Conservation (phyloP, 2,329 filamentous ascomycete species). For the Stachybotrys chlorohalonatus region DNA sequence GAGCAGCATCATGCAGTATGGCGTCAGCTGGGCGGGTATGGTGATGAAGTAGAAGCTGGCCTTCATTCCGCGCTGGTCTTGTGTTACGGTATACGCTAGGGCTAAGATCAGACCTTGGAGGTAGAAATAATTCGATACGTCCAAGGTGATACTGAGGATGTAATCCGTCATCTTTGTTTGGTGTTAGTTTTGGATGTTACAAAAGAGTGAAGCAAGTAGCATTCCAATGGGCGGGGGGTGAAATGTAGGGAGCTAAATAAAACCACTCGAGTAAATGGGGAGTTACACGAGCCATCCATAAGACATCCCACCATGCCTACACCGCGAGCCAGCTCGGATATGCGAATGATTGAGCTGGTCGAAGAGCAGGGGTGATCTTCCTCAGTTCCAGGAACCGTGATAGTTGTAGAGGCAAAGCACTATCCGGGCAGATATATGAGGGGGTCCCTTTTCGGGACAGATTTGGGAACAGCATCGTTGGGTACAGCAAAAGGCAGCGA, state of each 20-base stretch:
- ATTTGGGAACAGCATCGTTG: neutral
- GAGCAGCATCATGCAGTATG: conserved; percentile 68
- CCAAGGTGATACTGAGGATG: conserved; percentile 5
- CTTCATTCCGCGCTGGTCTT: conserved; percentile 72
- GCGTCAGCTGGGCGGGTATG: conserved; percentile 73
- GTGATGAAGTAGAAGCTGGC: conserved; percentile 74
- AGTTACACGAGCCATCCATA: conserved; percentile 59
- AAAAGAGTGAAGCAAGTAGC: conserved; percentile 5
- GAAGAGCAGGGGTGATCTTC: conserved; percentile 66
- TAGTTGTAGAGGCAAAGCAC: conserved; percentile 55
- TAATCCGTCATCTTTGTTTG: neutral
- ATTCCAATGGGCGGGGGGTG: conserved; percentile 11
- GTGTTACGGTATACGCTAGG: conserved; percentile 73
- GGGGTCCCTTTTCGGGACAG: conserved; percentile 15
- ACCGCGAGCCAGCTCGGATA: conserved; percentile 53
- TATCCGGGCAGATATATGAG: conserved; percentile 75
- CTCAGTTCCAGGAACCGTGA: conserved; percentile 79
- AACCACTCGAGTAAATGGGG: conserved; percentile 51
- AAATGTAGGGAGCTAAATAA: conserved; percentile 54
- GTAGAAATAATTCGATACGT: neutral
- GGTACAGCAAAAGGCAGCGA: neutral
- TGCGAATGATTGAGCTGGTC: conserved; percentile 57
- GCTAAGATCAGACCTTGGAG: conserved; percentile 64
- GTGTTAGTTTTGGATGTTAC: neutral
- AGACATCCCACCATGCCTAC: conserved; percentile 69